Evolutionary conservation across 2,329 filamentous ascomycete species (phyloP), one percentile per base, ranked within the genome.

Genomic region (Penicillium sp.): DNA sequence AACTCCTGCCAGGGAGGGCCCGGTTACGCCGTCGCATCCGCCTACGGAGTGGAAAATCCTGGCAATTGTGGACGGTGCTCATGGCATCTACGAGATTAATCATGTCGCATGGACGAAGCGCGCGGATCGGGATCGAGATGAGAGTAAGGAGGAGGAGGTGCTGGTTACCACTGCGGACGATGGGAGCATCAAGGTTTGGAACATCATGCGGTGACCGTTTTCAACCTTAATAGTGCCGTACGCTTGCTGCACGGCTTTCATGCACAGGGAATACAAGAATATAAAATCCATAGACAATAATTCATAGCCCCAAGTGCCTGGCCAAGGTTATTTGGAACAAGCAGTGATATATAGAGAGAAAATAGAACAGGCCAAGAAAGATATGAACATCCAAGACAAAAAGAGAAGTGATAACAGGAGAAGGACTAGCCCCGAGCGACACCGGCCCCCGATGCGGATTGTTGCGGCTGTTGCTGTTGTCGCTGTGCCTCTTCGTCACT

Each of bases 1-100:
- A 17, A 13, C 31, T 23, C 31, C 44, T 53, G n/a, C n/a, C 15
- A 35, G 19, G 2, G 29, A 19, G 19, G 41, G 5, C 26, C 3
- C 26, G 7, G 4, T 19, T 53, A 23, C 49, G 17, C n/a, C 6
- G 9, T 65, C 9, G 9, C 66, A 35, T 21, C 61, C 67, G 54
- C 71, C 59, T 54, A 86, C 84, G 1, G 84, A 86, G 63, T 98
- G 95, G 95, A 82, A 83, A 7, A 78, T 94, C 3, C 72, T 96
- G 17, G 86, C 88, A 0, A 85, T 86, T n/a, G 73, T 91, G 1
- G 83, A 89, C 52, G 89, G 89, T 38, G 91, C 90, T 2, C 95
- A 99, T 75, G 93, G 92, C 0, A 91, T 96, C 2, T 97, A 94
- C 73, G 95, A 99, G 78, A 85, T 98, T 66, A 99, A 99, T 72